These are phyloP conservation scores for Melampsora abietis-canadensis DNA, from an alignment of 1,284 basidiomycete genomes.

Conservation along the genomic window DNA sequence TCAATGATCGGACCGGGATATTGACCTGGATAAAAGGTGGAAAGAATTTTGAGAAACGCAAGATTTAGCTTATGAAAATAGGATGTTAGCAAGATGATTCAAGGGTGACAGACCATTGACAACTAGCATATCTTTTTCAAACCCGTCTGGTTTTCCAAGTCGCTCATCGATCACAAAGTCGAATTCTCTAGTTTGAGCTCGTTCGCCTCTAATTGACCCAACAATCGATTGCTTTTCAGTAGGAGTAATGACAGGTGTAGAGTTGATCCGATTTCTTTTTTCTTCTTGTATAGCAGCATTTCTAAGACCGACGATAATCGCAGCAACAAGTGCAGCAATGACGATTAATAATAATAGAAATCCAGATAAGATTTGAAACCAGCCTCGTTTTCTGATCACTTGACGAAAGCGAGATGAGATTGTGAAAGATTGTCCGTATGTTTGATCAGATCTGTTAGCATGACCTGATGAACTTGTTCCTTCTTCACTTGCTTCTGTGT, in stretches of 20 bases:
- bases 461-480: no score
- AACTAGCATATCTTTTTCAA: constrained; percentile 45
- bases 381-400: constrained; percentile 17
- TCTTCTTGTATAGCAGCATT: constrained; percentile 28
- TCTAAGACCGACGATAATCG: constrained; percentile 27
- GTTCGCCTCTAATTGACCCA: constrained; percentile 26
- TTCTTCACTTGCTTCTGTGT: no score
- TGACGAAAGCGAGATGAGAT: constrained; percentile 39
- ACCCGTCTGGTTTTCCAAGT: constrained; percentile 45
- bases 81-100: not conserved
- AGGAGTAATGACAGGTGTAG: constrained; percentile 31
- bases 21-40: constrained; percentile 28
- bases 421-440: constrained; percentile 42
- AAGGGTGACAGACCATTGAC: constrained; percentile 44
- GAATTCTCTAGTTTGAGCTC: constrained; percentile 41
- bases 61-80: not conserved
- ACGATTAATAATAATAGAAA: constrained; percentile 23
- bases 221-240: constrained; percentile 16
- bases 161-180: constrained; percentile 46
- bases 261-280: constrained; percentile 30
- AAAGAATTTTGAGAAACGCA: not conserved
- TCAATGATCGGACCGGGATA: constrained; percentile 47
- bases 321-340: constrained; percentile 22
- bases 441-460: constrained; percentile 25
- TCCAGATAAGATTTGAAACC: constrained; percentile 19